Evolutionary conservation across 2,329 filamentous ascomycete genomes (phyloP).

Genomic region (Diaporthe batatas): DNA sequence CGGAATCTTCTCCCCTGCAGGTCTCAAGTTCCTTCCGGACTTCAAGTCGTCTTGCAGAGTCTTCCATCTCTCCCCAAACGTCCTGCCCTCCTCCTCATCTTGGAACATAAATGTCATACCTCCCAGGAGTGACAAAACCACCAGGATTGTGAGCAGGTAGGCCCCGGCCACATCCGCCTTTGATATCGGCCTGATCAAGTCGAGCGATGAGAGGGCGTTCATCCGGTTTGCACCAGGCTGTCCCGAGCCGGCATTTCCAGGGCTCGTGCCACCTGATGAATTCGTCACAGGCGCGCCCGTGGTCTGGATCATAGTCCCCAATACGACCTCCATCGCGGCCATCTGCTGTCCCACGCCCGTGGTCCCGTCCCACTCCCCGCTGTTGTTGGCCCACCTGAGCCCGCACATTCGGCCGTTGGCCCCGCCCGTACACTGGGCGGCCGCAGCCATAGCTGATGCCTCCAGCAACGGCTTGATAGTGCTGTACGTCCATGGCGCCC

Average conservation of each 20-base stretch:
- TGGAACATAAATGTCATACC: conserved; percentile 38
- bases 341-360: conserved; percentile 79
- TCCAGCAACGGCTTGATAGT: conserved; percentile 66
- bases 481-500: conserved; percentile 70
- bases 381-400: conserved; percentile 67
- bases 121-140: conserved; percentile 27
- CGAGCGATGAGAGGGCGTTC: conserved; percentile 44
- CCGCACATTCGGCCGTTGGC: conserved; percentile 70
- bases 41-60: conserved; percentile 17
- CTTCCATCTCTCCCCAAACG: conserved; percentile 24
- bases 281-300: conserved; percentile 59
- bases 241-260: conserved; percentile 57
- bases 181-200: conserved; percentile 58
- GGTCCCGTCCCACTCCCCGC: conserved; percentile 66
- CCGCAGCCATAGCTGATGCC: conserved; percentile 69
- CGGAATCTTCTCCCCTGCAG: not conserved
- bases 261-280: conserved; percentile 70
- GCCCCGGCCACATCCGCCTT: conserved; percentile 77
- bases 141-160: conserved; percentile 67
- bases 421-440: conserved; percentile 69
- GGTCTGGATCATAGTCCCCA: conserved; percentile 69
- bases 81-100: conserved; percentile 32
- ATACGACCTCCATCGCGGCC: conserved; percentile 74
- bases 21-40: not conserved
- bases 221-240: conserved; percentile 60